Conservation (phyloP, 257 asterid genomes). For the Salvia splendens region DNA sequence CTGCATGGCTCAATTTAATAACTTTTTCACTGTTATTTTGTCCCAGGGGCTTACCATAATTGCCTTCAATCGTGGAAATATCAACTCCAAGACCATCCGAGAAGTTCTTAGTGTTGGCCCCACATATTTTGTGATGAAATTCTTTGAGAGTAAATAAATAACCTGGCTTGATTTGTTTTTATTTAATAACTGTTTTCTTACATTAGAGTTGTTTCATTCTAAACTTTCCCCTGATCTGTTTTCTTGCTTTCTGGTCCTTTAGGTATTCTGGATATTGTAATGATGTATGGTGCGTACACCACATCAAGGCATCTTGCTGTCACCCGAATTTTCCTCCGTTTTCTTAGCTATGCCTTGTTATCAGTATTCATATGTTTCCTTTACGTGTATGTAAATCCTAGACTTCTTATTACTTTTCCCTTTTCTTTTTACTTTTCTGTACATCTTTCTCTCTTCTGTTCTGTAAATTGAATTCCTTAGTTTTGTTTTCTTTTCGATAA, state of each 20-base stretch:
- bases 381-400: slow-evolving; percentile 67
- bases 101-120: slow-evolving; percentile 97
- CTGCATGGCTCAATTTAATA: slow-evolving; percentile 10
- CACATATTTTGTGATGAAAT: slow-evolving; percentile 90
- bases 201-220: slow-evolving; percentile 14
- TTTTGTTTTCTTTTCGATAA: slow-evolving; percentile 27
- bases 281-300: slow-evolving; percentile 98
- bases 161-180: slow-evolving; percentile 18
- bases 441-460: slow-evolving; percentile 20
- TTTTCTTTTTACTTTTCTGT: slow-evolving; percentile 20
- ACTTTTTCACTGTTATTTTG: slow-evolving; percentile 25
- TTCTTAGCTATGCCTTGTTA: slow-evolving; percentile 58
- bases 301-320: slow-evolving; percentile 83
- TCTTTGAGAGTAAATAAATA: slow-evolving; percentile 59
- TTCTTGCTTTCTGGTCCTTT: slow-evolving; percentile 16
- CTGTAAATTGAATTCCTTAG: slow-evolving; percentile 22
- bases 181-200: not conserved
- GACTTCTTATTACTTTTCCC: slow-evolving; percentile 14
- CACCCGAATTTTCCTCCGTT: slow-evolving; percentile 82
- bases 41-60: slow-evolving; percentile 78
- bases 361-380: slow-evolving; percentile 85
- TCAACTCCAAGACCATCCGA: slow-evolving; percentile 58
- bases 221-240: not conserved
- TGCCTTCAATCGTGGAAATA: slow-evolving; percentile 61
- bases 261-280: slow-evolving; percentile 87